Evolutionary conservation across 2,329 filamentous ascomycete species (phyloP), one percentile per base, ranked within the genome.

Genomic region (Chaetothyriales sp.): DNA sequence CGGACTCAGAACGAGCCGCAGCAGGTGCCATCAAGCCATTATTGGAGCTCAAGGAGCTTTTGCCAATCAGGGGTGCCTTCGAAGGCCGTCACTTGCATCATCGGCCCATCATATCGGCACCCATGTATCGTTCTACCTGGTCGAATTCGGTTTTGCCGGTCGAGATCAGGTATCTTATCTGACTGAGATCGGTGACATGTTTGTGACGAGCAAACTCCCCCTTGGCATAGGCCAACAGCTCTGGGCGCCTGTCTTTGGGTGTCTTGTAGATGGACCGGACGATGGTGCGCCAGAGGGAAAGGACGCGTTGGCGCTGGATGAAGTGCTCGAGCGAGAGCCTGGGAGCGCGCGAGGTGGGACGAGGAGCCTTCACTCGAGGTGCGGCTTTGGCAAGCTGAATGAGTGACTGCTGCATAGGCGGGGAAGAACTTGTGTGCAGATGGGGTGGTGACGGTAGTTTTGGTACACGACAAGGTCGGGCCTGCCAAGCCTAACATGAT

Each of bases 81-180:
- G 5, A 39, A 15, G 15, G 32, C 10, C 32, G 15, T 15, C 32
- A 39, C 9, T 39, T 5, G 4, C 15, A 36, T 51, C 44, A 44
- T 28, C 59, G 54, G 42, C 57, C 59, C 43, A 64, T 62, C 55
- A 70, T 64, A 57, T 72, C 69, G 32, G 32, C 32, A 49, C 72
- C 69, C 25, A 73, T 67, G 60, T 72, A 71, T 42, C 70, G 63
- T 49, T 61, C 66, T 68, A 72, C 70, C 3, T 63, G 67, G 50
- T 72, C 67, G 47, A 71, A 72, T 53, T 73, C 70, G 1, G 69
- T 58, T 54, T 72, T 72, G 2, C 70, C 70, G 15, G 68, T 71
- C 64, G 68, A 71, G 51, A 70, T 57, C 22, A 73, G 55, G 53
- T 72, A 73, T 53, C 70, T 62, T 48, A 73, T 71, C 60, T 72